Evolutionary conservation across 1,139 yeast species (phyloP).

Genomic region (Lodderomyces oxycetoniae): DNA sequence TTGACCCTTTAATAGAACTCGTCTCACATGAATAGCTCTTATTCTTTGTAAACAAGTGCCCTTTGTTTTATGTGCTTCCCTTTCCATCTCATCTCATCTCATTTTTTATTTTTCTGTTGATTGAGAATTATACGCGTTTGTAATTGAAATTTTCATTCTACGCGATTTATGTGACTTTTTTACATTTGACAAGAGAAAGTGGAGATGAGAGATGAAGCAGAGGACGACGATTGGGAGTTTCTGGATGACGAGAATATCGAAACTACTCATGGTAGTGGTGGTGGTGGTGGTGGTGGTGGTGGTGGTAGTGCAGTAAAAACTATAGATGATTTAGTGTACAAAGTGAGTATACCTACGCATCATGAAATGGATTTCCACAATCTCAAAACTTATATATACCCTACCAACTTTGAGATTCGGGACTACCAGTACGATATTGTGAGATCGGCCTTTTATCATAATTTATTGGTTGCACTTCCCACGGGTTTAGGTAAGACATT

Average conservation of each 20-base stretch:
- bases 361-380: slow-evolving; percentile 44
- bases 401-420: slow-evolving; percentile 77
- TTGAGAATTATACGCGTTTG: slow-evolving; percentile 4
- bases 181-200: not conserved
- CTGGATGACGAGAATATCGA: slow-evolving; percentile 16
- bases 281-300: too few species aligned
- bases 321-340: too few species aligned
- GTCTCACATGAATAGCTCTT: too few species aligned
- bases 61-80: too few species aligned
- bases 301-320: too few species aligned
- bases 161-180: not conserved
- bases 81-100: too few species aligned
- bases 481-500: slow-evolving; percentile 98
- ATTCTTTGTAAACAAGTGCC: too few species aligned
- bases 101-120: slow-evolving; percentile 28
- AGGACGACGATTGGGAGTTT: slow-evolving; percentile 13
- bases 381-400: slow-evolving; percentile 62
- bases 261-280: too few species aligned
- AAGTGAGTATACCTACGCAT: slow-evolving; percentile 35
- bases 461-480: slow-evolving; percentile 84
- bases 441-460: slow-evolving; percentile 63
- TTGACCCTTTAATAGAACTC: too few species aligned
- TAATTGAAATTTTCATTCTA: not conserved
- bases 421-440: slow-evolving; percentile 88
- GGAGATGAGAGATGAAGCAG: slow-evolving; percentile 7